A percentile compares a stretch with the other conserved stretches of the same genome.
phyloP scores from a whole-genome alignment of 108 stramenopile species.

The Chaetoceros muelleri region DNA sequence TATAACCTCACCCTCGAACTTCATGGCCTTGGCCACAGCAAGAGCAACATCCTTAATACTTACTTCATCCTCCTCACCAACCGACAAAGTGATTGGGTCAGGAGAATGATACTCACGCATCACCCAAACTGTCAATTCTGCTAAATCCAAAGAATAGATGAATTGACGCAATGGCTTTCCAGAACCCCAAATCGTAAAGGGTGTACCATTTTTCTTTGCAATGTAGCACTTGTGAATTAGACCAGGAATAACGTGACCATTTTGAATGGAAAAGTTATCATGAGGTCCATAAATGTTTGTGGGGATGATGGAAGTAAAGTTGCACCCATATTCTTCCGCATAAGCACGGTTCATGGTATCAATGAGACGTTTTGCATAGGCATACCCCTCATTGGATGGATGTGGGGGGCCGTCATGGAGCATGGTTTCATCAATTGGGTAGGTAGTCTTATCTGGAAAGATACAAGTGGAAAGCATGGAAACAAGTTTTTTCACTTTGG shows the following conservation, averaged over 20 bases:
- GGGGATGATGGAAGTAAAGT: slow-evolving; percentile 96
- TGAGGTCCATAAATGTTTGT: slow-evolving; percentile 96
- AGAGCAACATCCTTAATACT: slow-evolving; percentile 91
- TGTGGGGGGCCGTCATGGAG: slow-evolving; percentile 97
- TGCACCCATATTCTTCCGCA: slow-evolving; percentile 93
- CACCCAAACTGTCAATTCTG: slow-evolving; percentile 93
- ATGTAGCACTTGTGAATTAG: slow-evolving; percentile 98
- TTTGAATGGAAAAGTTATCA: slow-evolving; percentile 92
- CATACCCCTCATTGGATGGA: slow-evolving; percentile 93
- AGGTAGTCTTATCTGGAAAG: slow-evolving; percentile 99
- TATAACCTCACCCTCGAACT: slow-evolving; percentile 80
- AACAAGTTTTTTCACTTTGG: slow-evolving; percentile 95
- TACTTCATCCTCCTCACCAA: slow-evolving; percentile 91
- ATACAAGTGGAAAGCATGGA: slow-evolving; percentile 96
- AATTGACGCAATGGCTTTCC: slow-evolving; percentile 96
- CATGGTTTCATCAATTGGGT: slow-evolving; percentile 99
- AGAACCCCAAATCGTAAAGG: slow-evolving; percentile 93
- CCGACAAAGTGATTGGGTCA: slow-evolving; percentile 89
- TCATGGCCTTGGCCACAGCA: slow-evolving; percentile 89
- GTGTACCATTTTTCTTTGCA: slow-evolving; percentile 82
- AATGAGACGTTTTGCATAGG: slow-evolving; percentile 98
- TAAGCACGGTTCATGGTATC: slow-evolving; percentile 98
- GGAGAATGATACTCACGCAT: slow-evolving; percentile 87
- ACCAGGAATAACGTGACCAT: slow-evolving; percentile 98
- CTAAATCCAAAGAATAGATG: slow-evolving; percentile 91